Evolutionary conservation across 2,329 filamentous ascomycete genomes (phyloP).

Genomic region (Malbranchea cinnamomea): DNA sequence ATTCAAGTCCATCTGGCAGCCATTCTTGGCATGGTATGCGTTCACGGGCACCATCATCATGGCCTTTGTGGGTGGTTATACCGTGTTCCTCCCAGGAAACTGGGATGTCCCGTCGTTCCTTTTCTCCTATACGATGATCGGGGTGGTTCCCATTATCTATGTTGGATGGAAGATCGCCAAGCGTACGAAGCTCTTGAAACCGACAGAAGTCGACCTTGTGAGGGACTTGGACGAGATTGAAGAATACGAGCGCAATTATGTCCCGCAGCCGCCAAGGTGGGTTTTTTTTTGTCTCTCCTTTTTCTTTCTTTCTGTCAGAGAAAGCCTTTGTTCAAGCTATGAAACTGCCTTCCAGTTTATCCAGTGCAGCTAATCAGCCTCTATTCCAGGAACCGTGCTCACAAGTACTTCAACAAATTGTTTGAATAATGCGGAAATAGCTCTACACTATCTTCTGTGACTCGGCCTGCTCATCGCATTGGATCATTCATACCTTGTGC

Average conservation of each 20-base stretch:
- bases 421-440: too few relatives aligned
- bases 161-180: constrained; percentile 57
- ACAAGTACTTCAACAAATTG: constrained; percentile 12
- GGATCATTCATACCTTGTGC: too few relatives aligned
- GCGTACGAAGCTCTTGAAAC: constrained; percentile 42
- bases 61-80: constrained; percentile 69
- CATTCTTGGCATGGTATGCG: constrained; percentile 45
- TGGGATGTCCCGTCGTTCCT: constrained; percentile 60
- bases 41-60: constrained; percentile 49
- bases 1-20: constrained; percentile 32
- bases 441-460: too few relatives aligned
- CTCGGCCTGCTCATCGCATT: too few relatives aligned
- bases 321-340: not conserved
- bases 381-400: constrained; percentile 14
- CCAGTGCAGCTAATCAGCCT: too few relatives aligned
- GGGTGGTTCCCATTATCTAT: constrained; percentile 54
- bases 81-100: constrained; percentile 47
- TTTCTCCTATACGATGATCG: constrained; percentile 64
- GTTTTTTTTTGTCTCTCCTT: constrained; percentile 11
- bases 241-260: constrained; percentile 49
- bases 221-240: constrained; percentile 52
- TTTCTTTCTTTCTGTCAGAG: constrained; percentile 4
- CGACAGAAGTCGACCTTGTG: constrained; percentile 47
- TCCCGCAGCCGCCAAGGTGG: constrained; percentile 39
- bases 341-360: too few relatives aligned